A percentile compares a stretch with the other conserved stretches of the same genome.
phyloP scores from a whole-genome alignment of 2,329 filamentous ascomycete genomes.

The Penicillium aurantiogriseum region DNA sequence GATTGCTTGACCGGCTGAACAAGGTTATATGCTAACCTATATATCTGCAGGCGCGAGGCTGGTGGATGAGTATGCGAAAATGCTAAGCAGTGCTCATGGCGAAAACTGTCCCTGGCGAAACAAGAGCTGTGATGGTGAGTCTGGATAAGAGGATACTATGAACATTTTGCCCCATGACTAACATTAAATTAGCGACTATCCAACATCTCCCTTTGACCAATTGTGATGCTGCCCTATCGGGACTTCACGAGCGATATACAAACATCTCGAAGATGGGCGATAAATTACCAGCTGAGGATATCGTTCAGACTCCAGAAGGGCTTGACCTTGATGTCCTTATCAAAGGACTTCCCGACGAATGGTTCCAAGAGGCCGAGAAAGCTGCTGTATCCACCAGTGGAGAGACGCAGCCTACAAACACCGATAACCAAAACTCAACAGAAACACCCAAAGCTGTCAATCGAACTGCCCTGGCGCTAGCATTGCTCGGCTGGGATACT shows the following conservation, averaged over 20 bases:
- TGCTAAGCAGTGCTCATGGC: conserved; percentile 73
- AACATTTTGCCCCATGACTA: conserved; percentile 7
- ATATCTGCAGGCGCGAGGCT: conserved; percentile 57
- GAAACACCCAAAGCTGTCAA: conserved; percentile 44
- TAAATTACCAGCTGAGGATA: conserved; percentile 35
- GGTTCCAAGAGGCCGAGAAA: conserved; percentile 17
- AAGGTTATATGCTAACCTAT: not conserved
- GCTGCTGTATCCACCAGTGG: not conserved
- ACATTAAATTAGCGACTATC: conserved; percentile 54
- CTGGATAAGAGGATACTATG: not conserved
- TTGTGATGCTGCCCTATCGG: conserved; percentile 56
- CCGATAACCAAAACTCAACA: conserved; percentile 4
- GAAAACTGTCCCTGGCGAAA: conserved; percentile 83
- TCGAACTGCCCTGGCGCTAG: conserved; percentile 64
- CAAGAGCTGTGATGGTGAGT: conserved; percentile 77
- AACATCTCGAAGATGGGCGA: conserved; percentile 45
- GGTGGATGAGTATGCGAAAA: conserved; percentile 70
- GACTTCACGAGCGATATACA: conserved; percentile 63
- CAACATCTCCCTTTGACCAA: conserved; percentile 66
- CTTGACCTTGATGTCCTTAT: conserved; percentile 34
- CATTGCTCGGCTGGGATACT: conserved; percentile 74
- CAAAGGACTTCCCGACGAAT: conserved; percentile 29
- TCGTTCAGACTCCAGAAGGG: conserved; percentile 32
- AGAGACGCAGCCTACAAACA: not conserved
- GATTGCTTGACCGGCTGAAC: no score